phyloP scores from a whole-genome alignment of 1,284 basidiomycete genomes.

The Vanrija pseudolonga region DNA sequence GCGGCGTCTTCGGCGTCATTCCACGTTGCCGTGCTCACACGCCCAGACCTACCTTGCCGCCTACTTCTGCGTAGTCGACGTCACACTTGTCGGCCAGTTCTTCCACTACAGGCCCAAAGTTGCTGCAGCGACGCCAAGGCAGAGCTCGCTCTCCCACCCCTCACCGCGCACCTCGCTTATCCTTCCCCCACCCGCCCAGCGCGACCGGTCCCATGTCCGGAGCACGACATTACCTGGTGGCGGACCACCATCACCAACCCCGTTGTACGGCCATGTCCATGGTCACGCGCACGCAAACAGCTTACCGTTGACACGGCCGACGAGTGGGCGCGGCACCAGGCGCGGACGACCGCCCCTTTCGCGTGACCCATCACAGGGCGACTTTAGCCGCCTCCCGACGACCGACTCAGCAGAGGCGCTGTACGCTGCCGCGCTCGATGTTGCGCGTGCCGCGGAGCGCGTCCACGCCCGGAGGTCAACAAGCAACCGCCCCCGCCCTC shows the following conservation, averaged over 20 bases:
- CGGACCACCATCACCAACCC: too few relatives aligned
- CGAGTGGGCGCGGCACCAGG: constrained; percentile 10
- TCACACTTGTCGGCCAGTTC: constrained; percentile 69
- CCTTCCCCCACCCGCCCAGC: neutral
- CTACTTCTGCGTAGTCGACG: constrained; percentile 80
- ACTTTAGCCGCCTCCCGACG: constrained; percentile 7
- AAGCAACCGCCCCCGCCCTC: constrained; percentile 8
- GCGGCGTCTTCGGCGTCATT: too few relatives aligned
- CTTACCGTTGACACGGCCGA: constrained; percentile 3
- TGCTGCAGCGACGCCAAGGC: constrained; percentile 2
- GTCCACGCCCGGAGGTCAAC: constrained; percentile 22
- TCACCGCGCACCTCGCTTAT: constrained; percentile 4
- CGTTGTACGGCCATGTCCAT: neutral
- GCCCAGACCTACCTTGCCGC: constrained; percentile 75
- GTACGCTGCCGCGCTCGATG: constrained; percentile 46
- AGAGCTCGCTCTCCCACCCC: neutral
- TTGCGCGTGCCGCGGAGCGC: constrained; percentile 47
- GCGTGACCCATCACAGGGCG: too few relatives aligned
- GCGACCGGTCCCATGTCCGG: too few relatives aligned
- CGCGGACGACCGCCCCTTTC: neutral
- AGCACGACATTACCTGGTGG: too few relatives aligned
- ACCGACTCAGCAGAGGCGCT: constrained; percentile 35
- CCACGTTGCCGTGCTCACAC: neutral
- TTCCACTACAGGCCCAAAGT: constrained; percentile 60
- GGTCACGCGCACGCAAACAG: neutral